Percentiles rank a stretch among this genome's conserved stretches.
phyloP scores from a whole-genome alignment of 2,329 filamentous ascomycete genomes.

The Colletotrichum simmondsii region DNA sequence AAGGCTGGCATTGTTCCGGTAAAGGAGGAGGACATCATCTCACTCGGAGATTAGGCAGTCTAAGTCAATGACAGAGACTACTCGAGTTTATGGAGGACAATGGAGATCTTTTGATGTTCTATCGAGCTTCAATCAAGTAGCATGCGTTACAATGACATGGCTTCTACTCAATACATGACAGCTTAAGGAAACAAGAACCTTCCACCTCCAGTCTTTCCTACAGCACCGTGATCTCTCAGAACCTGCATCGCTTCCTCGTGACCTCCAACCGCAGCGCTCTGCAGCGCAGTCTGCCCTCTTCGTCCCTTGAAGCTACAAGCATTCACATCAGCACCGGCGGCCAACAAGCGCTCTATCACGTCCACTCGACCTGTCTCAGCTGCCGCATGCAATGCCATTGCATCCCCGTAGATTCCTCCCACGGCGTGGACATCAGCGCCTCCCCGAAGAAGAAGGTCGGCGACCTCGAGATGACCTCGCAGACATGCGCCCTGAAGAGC shows the following conservation, averaged over 20 bases:
- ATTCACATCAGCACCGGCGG: constrained; percentile 48
- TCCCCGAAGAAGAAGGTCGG: constrained; percentile 31
- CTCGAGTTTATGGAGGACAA: background rate
- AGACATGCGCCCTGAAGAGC: constrained; percentile 46
- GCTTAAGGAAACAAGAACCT: background rate
- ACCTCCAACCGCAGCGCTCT: background rate
- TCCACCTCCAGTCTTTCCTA: background rate
- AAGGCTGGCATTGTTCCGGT: background rate
- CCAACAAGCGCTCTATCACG: constrained; percentile 43
- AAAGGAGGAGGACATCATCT: background rate
- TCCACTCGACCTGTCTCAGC: background rate
- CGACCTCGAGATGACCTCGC: constrained; percentile 45
- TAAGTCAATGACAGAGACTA: background rate
- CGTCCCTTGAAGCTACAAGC: constrained; percentile 24
- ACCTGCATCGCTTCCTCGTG: background rate
- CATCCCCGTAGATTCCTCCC: constrained; percentile 35
- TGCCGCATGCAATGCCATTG: constrained; percentile 36
- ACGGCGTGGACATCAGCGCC: constrained; percentile 37
- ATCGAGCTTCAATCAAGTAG: background rate
- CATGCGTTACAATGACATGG: background rate
- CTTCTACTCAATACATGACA: background rate
- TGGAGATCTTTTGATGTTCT: background rate
- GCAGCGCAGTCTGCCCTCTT: background rate
- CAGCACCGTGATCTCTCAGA: background rate
- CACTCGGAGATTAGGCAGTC: background rate